Percentiles rank a stretch among this genome's conserved stretches.
Conservation (phyloP, 73 alveolate genomes). For the Tetrahymena borealis region DNA sequence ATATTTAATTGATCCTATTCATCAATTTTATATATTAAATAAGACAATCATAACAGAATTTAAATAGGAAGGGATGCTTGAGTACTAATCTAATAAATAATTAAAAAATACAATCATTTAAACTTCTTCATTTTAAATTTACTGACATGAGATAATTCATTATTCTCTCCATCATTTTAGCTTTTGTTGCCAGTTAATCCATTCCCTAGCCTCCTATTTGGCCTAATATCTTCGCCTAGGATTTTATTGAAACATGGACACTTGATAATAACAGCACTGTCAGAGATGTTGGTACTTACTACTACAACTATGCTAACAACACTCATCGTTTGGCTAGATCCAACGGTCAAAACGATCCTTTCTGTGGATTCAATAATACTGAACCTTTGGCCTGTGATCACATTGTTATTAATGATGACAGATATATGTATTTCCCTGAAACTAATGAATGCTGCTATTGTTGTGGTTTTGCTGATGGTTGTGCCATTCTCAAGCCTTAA, state of each 20-base stretch:
- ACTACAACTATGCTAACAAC: neutral
- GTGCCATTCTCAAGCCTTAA: slow-evolving; percentile 17
- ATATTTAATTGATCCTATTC: too few relatives aligned
- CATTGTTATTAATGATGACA: slow-evolving; percentile 18
- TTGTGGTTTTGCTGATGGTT: slow-evolving; percentile 34
- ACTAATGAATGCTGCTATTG: slow-evolving; percentile 35
- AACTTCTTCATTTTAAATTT: too few relatives aligned
- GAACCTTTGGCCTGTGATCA: neutral
- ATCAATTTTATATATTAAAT: too few relatives aligned
- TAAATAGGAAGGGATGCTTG: too few relatives aligned
- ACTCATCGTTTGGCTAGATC: neutral
- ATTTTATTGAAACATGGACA: neutral
- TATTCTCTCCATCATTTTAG: neutral
- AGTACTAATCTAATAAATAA: neutral
- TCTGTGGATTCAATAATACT: neutral
- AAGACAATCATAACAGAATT: too few relatives aligned
- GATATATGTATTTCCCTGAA: slow-evolving; percentile 38
- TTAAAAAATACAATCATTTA: neutral
- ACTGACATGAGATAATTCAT: neutral
- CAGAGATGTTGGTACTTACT: neutral
- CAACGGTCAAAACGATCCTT: neutral
- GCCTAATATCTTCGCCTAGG: neutral
- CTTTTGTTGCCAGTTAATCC: neutral
- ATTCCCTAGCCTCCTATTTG: neutral
- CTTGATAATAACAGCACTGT: neutral